Evolutionary conservation across 208 protist species (phyloP).

Genomic region (Leishmania guyanensis): DNA sequence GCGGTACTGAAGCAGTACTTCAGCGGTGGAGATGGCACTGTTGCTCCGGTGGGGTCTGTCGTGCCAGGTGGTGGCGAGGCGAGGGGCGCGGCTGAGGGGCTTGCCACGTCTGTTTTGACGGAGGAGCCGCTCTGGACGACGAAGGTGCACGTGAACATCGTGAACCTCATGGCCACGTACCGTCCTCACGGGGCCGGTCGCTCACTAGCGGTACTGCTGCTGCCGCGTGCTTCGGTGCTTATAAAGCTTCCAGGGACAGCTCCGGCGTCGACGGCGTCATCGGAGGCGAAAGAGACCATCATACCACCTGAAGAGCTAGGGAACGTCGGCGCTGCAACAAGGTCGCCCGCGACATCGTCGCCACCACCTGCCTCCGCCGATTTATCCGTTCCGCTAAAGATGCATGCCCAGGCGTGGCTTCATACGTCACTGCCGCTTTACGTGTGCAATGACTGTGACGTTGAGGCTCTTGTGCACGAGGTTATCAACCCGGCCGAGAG

Average conservation of each 20-base stretch:
- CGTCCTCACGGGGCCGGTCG: conserved; percentile 27
- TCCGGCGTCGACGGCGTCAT: background rate
- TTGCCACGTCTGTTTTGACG: background rate
- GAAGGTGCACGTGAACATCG: conserved; percentile 15
- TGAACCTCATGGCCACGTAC: conserved; percentile 38
- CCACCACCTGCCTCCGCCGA: background rate
- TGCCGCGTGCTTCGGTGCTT: conserved; percentile 27
- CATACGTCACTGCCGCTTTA: conserved; percentile 32
- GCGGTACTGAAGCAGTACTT: conserved; percentile 60
- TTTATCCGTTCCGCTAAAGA: background rate
- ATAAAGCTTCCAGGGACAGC: conserved; percentile 3
- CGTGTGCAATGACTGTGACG: conserved; percentile 47
- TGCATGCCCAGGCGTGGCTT: conserved; percentile 26
- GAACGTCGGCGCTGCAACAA: background rate
- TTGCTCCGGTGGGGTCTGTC: background rate
- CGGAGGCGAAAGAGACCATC: background rate
- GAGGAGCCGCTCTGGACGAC: conserved; percentile 10
- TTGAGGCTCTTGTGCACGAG: conserved; percentile 30
- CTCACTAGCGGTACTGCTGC: conserved; percentile 32
- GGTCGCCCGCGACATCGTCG: background rate
- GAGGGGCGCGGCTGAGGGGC: background rate
- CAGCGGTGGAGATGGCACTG: conserved; percentile 9
- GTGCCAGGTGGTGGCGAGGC: background rate
- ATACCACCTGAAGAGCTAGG: background rate
- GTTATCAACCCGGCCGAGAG: conserved; percentile 30